A percentile compares a stretch with the other conserved stretches of the same genome.
These are phyloP conservation scores for Albifimbria verrucaria DNA, from an alignment of 2,329 filamentous ascomycete genomes.

Conservation along the genomic window DNA sequence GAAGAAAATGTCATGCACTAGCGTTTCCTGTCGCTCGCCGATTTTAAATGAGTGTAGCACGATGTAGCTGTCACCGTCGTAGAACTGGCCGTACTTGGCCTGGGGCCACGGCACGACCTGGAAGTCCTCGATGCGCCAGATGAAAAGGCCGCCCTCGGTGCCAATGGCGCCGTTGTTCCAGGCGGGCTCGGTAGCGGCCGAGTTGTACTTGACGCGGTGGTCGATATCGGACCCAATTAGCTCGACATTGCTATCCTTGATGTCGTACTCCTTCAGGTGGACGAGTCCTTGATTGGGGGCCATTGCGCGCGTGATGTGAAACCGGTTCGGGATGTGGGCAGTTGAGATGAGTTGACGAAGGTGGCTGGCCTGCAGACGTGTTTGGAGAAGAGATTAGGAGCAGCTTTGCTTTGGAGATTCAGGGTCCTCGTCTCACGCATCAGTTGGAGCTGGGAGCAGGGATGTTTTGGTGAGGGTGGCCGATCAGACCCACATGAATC, in stretches of 20 bases:
- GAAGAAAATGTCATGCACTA: conserved; percentile 66
- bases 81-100: conserved; percentile 56
- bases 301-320: conserved; percentile 44
- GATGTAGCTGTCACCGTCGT: conserved; percentile 67
- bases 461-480: too few relatives aligned
- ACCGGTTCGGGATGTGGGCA: neutral
- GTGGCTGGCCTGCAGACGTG: too few relatives aligned
- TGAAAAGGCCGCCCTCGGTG: conserved; percentile 47
- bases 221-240: conserved; percentile 62
- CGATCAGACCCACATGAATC: too few relatives aligned
- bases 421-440: too few relatives aligned
- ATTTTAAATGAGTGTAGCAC: conserved; percentile 58
- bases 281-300: conserved; percentile 59
- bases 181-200: conserved; percentile 61
- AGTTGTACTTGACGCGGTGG: conserved; percentile 66
- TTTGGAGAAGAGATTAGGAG: too few relatives aligned
- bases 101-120: conserved; percentile 60
- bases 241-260: conserved; percentile 66
- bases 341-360: too few relatives aligned
- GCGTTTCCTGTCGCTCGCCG: conserved; percentile 38
- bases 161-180: conserved; percentile 61
- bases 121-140: conserved; percentile 69
- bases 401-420: too few relatives aligned
- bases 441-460: too few relatives aligned
- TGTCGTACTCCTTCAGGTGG: conserved; percentile 61